Evolutionary conservation across 768 basidiomycete genomes (phyloP).

Genomic region (Pulveroboletus frians): DNA sequence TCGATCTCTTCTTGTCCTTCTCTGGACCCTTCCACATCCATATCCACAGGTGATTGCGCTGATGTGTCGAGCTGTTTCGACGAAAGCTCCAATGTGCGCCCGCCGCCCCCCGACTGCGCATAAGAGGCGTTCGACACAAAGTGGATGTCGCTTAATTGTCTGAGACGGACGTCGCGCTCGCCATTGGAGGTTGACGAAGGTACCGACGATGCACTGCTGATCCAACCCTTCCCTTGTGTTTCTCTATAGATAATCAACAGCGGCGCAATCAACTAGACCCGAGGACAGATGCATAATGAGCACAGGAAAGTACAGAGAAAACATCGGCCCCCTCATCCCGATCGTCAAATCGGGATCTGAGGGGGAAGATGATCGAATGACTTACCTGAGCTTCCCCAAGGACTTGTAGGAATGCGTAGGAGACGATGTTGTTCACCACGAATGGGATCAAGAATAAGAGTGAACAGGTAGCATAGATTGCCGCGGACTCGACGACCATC

Average conservation of each 20-base stretch:
- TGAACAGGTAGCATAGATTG: conserved; percentile 26
- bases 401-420: conserved; percentile 33
- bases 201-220: conserved; percentile 14
- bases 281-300: neutral
- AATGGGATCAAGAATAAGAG: conserved; percentile 25
- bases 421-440: conserved; percentile 15
- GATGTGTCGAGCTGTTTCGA: conserved; percentile 6
- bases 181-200: neutral
- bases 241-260: conserved; percentile 37
- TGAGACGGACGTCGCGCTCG: conserved; percentile 9
- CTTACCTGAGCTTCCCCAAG: conserved; percentile 33
- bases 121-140: conserved; percentile 15
- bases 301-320: neutral
- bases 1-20: conserved; percentile 43
- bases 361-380: neutral
- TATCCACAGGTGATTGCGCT: neutral
- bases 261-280: conserved; percentile 33
- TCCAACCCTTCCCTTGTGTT: conserved; percentile 35
- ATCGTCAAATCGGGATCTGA: neutral
- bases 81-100: conserved; percentile 1
- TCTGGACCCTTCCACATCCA: conserved; percentile 54
- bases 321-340: neutral
- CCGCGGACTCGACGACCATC: conserved; percentile 26
- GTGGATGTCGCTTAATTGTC: conserved; percentile 20
- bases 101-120: neutral